A percentile compares a stretch with the other conserved stretches of the same genome.
Evolutionary conservation across 2,329 filamentous ascomycete genomes (phyloP).

Genomic region (Zopfia rhizophila): DNA sequence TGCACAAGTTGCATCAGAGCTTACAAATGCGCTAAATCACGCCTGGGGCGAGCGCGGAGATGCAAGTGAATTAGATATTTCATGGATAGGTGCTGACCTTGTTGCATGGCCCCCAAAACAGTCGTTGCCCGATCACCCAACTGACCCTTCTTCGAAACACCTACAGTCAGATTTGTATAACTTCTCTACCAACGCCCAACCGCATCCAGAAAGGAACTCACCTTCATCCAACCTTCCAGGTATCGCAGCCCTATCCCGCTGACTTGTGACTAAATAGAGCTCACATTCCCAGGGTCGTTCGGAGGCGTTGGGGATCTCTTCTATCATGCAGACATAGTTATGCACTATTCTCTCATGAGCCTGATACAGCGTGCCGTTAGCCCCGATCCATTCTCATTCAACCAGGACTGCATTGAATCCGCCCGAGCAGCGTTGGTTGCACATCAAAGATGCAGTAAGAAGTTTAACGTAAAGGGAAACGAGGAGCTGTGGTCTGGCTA

Average conservation of each 20-base stretch:
- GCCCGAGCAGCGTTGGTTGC: slow-evolving; percentile 43
- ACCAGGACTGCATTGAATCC: slow-evolving; percentile 42
- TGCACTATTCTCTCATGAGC: slow-evolving; percentile 45
- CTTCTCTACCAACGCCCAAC: background rate
- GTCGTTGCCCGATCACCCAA: background rate
- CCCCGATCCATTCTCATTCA: slow-evolving; percentile 44
- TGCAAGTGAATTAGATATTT: slow-evolving; percentile 23
- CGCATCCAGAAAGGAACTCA: background rate
- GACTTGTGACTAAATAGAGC: slow-evolving; percentile 17
- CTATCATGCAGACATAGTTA: slow-evolving; percentile 42
- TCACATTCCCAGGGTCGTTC: slow-evolving; percentile 22
- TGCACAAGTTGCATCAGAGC: slow-evolving; percentile 34
- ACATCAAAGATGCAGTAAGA: slow-evolving; percentile 38
- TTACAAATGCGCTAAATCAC: slow-evolving; percentile 39
- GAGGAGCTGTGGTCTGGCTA: slow-evolving; percentile 49
- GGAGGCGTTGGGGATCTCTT: slow-evolving; percentile 42
- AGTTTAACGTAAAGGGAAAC: slow-evolving; percentile 44
- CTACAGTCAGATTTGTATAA: background rate
- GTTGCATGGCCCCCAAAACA: background rate
- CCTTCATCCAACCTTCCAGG: background rate
- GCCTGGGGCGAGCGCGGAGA: slow-evolving; percentile 42
- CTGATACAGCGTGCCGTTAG: slow-evolving; percentile 46
- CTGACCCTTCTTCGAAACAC: background rate
- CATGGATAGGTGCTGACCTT: background rate
- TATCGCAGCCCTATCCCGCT: slow-evolving; percentile 2